Base-by-base conservation (phyloP, 768 basidiomycete genomes). In the Pleurotus eryngii region DNA sequence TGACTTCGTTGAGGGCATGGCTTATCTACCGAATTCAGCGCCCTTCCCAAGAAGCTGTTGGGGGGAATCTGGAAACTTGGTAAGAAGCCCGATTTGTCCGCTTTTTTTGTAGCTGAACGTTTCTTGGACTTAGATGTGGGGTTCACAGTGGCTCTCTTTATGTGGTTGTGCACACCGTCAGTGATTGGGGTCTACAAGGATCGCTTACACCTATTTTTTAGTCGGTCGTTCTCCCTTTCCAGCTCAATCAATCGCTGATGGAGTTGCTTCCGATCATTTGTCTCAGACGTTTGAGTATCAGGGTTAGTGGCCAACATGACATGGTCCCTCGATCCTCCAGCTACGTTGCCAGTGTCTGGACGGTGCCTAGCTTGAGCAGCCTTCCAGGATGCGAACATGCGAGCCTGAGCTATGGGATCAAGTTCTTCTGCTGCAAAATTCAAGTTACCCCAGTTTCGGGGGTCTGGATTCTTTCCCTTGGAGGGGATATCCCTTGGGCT, bases 401-500 rank as follows among this genome's bases (percentile, higher is more conserved):
- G 45, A 14, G 54, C 22, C 42, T 68, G 66, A 7, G 42, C 49
- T 11, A 60, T 61, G 15, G 55, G 8, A 53, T 67, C 49, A 8
- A 62, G 17, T 20, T 68, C 65, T 22, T 50, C 24, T 2, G 63
- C 59, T 24, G 49, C 49, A 1, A 66, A 26, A 4, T 55, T 37
- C 37, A 61, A 35, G 15, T 46, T 50, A n/a, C 66, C 66, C 67
- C 67, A 68, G 39, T 68, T 65, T 1, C 48, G 43, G 18, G 63
- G 66, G 53, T 68, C 64, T 26, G 55, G 40, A 1, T 49, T 55
- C 53, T 68, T 68, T 14, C 65, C 66, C 60, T 68, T 57, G 46
- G 66, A 89, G 89, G 87, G 14, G 3, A 43, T 15, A 18, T 15
- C 15, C 5, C 18, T 18, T 15, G 42, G 42, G 14, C 15, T 18